Conservation (phyloP, 2,329 filamentous ascomycete species). For the Pseudogymnoascus sp. region DNA sequence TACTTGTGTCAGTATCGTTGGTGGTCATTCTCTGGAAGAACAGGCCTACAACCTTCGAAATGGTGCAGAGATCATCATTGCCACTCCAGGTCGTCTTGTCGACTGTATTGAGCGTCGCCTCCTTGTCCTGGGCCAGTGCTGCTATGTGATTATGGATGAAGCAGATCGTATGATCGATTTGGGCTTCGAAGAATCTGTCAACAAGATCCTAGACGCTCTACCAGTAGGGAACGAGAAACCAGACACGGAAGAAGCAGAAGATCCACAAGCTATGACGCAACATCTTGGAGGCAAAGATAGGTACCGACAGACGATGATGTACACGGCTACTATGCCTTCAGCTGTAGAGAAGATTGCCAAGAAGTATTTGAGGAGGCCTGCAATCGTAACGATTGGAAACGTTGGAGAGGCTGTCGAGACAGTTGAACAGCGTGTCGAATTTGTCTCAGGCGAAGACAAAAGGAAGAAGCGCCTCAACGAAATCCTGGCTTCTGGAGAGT, state of each 20-base stretch:
- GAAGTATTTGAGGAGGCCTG: slow-evolving; percentile 87
- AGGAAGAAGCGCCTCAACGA: slow-evolving; percentile 93
- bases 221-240: slow-evolving; percentile 93
- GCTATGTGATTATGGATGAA: slow-evolving; percentile 99
- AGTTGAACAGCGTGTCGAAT: slow-evolving; percentile 93
- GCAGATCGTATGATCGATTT: slow-evolving; percentile 98
- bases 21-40: slow-evolving; percentile 90
- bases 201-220: slow-evolving; percentile 91
- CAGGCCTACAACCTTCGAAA: slow-evolving; percentile 84
- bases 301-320: slow-evolving; percentile 99
- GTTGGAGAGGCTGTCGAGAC: slow-evolving; percentile 94
- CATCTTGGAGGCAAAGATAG: slow-evolving; percentile 67
- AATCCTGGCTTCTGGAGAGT: slow-evolving; percentile 73
- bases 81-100: slow-evolving; percentile 92
- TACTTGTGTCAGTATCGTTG: slow-evolving; percentile 94
- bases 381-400: slow-evolving; percentile 91
- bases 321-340: slow-evolving; percentile 95
- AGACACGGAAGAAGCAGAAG: slow-evolving; percentile 84
- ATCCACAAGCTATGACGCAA: slow-evolving; percentile 74
- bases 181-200: slow-evolving; percentile 94
- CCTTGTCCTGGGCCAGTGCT: slow-evolving; percentile 89
- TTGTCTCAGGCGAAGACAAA: slow-evolving; percentile 84
- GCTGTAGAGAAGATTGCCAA: slow-evolving; percentile 92
- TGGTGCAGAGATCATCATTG: slow-evolving; percentile 94
- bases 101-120: slow-evolving; percentile 94